phyloP scores from a whole-genome alignment of 1,284 basidiomycete genomes.

The Wolfiporia cocos region DNA sequence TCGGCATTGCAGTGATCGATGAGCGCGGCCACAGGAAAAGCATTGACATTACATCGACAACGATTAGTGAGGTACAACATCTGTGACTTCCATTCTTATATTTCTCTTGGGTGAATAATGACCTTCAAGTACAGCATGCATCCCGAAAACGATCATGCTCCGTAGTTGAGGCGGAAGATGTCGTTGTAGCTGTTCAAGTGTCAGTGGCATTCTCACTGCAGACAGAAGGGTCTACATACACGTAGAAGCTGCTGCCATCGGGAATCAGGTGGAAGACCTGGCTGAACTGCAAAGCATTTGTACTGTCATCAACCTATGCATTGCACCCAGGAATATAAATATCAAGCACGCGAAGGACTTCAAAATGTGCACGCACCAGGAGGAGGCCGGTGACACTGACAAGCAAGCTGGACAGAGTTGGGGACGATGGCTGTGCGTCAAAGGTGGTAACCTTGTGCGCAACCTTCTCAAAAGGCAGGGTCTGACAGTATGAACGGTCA shows the following conservation, averaged over 20 bases:
- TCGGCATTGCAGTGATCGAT: too few relatives aligned
- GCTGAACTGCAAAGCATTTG: conserved; percentile 81
- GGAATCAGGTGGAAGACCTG: conserved; percentile 90
- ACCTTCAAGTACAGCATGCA: too few relatives aligned
- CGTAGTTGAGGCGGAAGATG: conserved; percentile 84
- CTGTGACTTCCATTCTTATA: conserved; percentile 5
- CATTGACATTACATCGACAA: conserved; percentile 18
- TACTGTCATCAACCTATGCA: conserved; percentile 69
- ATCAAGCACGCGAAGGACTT: too few relatives aligned
- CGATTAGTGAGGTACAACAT: conserved; percentile 20
- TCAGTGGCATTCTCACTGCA: conserved; percentile 1
- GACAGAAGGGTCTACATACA: conserved; percentile 45
- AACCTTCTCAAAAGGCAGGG: conserved; percentile 79
- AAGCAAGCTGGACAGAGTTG: conserved; percentile 58
- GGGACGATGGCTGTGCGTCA: conserved; percentile 86
- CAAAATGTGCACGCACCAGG: conserved; percentile 42
- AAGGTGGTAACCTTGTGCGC: conserved; percentile 80
- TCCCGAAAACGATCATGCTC: conserved; percentile 23
- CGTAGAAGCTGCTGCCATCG: conserved; percentile 77
- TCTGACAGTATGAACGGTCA: conserved; percentile 36
- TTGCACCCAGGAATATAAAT: too few relatives aligned
- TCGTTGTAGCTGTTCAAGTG: conserved; percentile 61
- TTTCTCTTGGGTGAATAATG: too few relatives aligned
- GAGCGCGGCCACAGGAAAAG: too few relatives aligned
- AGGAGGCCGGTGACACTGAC: conserved; percentile 89